phyloP scores from a whole-genome alignment of 2,329 filamentous ascomycete genomes.

The Mariannaea sp. region DNA sequence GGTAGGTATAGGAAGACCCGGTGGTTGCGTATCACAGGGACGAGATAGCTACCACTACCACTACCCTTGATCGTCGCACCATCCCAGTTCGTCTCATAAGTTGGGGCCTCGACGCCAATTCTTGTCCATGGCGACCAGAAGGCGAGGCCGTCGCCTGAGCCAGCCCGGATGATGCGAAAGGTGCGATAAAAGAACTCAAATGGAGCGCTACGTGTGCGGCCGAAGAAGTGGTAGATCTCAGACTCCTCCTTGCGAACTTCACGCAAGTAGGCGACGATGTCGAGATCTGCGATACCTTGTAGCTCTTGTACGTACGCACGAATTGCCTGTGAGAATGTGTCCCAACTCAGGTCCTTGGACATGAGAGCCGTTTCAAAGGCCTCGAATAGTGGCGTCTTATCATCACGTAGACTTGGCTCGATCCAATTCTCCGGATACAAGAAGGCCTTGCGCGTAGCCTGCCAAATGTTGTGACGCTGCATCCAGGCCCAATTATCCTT shows the following conservation, averaged over 20 bases:
- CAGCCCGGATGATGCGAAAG: too few relatives aligned
- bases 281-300: too few relatives aligned
- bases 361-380: slow-evolving; percentile 3
- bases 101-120: background rate
- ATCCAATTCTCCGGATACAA: slow-evolving; percentile 21
- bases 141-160: background rate
- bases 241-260: too few relatives aligned
- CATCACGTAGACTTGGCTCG: slow-evolving; percentile 8
- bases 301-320: too few relatives aligned
- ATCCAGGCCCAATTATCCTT: slow-evolving; percentile 17
- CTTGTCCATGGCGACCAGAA: background rate
- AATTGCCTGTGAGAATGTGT: too few relatives aligned
- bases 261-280: too few relatives aligned
- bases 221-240: too few relatives aligned
- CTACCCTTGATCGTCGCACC: background rate
- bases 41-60: background rate
- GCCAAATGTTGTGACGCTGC: slow-evolving; percentile 3
- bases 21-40: background rate
- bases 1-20: background rate
- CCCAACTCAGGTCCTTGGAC: too few relatives aligned
- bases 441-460: slow-evolving; percentile 10
- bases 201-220: background rate
- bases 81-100: background rate
- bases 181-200: background rate
- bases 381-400: slow-evolving; percentile 8